Percentiles rank a stretch among this genome's conserved stretches.
These are phyloP conservation scores for Petasospora fabianii DNA, from an alignment of 1,139 yeast species.

Conservation along the genomic window DNA sequence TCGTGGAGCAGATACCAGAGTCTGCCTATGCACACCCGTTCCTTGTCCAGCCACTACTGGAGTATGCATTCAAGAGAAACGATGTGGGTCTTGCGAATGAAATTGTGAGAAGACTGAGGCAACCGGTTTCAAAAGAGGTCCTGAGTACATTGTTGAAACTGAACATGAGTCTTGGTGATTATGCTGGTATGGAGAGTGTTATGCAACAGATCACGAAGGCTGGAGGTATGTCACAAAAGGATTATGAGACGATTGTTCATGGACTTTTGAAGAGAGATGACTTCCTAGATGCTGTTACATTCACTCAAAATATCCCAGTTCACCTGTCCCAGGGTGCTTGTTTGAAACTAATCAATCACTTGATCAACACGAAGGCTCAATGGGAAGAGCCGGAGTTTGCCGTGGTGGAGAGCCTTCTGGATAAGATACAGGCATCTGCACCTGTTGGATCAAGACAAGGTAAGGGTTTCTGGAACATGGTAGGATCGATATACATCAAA, in stretches of 20 bases:
- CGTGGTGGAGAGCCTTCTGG: constrained; percentile 8
- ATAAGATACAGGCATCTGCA: constrained; percentile 1
- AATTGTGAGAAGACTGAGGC: constrained; percentile 29
- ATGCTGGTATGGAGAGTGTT: constrained; percentile 39
- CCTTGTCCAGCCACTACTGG: constrained; percentile 33
- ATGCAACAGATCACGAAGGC: constrained; percentile 19
- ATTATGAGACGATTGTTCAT: constrained; percentile 12
- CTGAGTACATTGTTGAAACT: constrained; percentile 38
- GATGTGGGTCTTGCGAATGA: constrained; percentile 30
- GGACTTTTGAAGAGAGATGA: constrained; percentile 12
- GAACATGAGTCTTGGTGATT: constrained; percentile 38
- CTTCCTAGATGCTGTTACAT: constrained; percentile 9
- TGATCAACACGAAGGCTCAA: constrained; percentile 5
- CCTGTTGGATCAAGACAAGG: constrained; percentile 1
- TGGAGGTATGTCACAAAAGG: constrained; percentile 9
- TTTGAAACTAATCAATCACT: constrained; percentile 8
- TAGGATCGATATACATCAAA: constrained; percentile 13
- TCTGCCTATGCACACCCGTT: constrained; percentile 35
- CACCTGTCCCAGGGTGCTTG: constrained; percentile 6
- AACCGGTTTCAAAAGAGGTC: constrained; percentile 26
- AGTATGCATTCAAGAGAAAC: constrained; percentile 30
- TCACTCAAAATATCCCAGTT: constrained; percentile 7
- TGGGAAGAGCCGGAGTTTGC: constrained; percentile 14
- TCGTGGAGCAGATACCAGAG: constrained; percentile 33
- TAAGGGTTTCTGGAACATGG: constrained; percentile 11